Conservation (phyloP, 148 eudicot genomes). For the Vaccinium darrowii region DNA sequence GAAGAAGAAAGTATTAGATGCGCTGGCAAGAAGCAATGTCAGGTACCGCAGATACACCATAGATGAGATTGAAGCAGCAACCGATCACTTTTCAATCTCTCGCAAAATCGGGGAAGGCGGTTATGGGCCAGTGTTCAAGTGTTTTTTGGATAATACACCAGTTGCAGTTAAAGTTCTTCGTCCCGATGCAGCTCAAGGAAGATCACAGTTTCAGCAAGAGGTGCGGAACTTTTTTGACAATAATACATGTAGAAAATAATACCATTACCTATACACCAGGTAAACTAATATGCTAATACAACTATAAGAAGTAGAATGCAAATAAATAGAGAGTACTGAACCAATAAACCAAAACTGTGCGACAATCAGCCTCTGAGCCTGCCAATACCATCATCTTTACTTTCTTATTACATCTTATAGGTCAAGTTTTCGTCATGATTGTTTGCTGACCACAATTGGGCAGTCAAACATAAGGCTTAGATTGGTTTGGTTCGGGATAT, state of each 20-base stretch:
- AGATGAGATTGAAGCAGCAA: slow-evolving; percentile 44
- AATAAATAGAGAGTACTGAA: background rate
- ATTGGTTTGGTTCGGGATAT: background rate
- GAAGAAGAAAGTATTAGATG: slow-evolving; percentile 31
- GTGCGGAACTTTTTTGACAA: slow-evolving; percentile 17
- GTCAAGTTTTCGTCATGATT: background rate
- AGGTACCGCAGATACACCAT: slow-evolving; percentile 41
- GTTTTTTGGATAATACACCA: slow-evolving; percentile 35
- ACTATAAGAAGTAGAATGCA: background rate
- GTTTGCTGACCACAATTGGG: background rate
- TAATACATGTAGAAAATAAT: background rate
- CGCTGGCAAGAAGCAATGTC: slow-evolving; percentile 27
- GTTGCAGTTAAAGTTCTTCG: slow-evolving; percentile 47
- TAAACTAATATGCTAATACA: background rate
- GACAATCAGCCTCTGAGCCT: background rate
- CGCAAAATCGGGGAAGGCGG: slow-evolving; percentile 49
- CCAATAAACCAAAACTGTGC: background rate
- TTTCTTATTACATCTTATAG: background rate
- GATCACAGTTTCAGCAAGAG: slow-evolving; percentile 47
- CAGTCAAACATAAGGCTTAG: background rate
- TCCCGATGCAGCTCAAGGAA: slow-evolving; percentile 46
- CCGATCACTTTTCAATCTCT: slow-evolving; percentile 25
- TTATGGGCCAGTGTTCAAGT: slow-evolving; percentile 47
- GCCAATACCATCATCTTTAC: background rate
- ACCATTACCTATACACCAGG: background rate